Conservation (phyloP, 495 filamentous ascomycete species). For the Lophiostoma macrostomum region DNA sequence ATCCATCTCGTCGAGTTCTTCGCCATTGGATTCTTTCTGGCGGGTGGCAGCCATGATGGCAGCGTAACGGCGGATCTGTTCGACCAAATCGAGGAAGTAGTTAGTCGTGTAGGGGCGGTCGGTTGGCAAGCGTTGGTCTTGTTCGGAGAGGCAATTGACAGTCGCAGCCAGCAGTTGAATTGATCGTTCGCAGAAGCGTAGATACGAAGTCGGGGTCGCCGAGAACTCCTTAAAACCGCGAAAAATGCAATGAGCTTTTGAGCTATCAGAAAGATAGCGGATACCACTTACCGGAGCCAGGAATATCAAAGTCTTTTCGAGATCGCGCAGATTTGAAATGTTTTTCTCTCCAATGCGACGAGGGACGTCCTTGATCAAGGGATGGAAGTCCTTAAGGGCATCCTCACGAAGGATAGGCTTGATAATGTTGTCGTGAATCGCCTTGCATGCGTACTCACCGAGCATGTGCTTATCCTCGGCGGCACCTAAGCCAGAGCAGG, state of each 20-base stretch:
- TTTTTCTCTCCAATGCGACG: slow-evolving; percentile 72
- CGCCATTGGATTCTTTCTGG: slow-evolving; percentile 41
- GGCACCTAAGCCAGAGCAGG: slow-evolving; percentile 39
- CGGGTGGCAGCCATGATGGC: slow-evolving; percentile 53
- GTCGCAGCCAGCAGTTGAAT: slow-evolving; percentile 83
- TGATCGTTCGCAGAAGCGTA: slow-evolving; percentile 80
- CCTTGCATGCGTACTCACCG: slow-evolving; percentile 49
- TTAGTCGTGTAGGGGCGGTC: slow-evolving; percentile 87
- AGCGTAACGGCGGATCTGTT: slow-evolving; percentile 58
- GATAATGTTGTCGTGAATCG: slow-evolving; percentile 58
- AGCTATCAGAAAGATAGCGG: slow-evolving; percentile 47
- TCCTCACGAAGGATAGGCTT: slow-evolving; percentile 54
- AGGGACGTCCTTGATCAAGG: slow-evolving; percentile 70
- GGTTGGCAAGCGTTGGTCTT: slow-evolving; percentile 72
- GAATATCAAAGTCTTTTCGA: slow-evolving; percentile 85
- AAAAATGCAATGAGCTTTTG: slow-evolving; percentile 62
- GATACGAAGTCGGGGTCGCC: slow-evolving; percentile 63
- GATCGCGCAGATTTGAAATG: slow-evolving; percentile 79
- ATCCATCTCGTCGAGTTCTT: slow-evolving; percentile 43
- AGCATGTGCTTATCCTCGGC: slow-evolving; percentile 45
- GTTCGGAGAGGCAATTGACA: slow-evolving; percentile 71
- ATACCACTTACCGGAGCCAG: slow-evolving; percentile 78
- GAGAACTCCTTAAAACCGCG: slow-evolving; percentile 70
- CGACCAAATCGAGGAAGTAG: slow-evolving; percentile 91
- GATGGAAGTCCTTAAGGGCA: slow-evolving; percentile 70